Conservation (phyloP, 2,329 filamentous ascomycete genomes). For the Triangularia setosa region DNA sequence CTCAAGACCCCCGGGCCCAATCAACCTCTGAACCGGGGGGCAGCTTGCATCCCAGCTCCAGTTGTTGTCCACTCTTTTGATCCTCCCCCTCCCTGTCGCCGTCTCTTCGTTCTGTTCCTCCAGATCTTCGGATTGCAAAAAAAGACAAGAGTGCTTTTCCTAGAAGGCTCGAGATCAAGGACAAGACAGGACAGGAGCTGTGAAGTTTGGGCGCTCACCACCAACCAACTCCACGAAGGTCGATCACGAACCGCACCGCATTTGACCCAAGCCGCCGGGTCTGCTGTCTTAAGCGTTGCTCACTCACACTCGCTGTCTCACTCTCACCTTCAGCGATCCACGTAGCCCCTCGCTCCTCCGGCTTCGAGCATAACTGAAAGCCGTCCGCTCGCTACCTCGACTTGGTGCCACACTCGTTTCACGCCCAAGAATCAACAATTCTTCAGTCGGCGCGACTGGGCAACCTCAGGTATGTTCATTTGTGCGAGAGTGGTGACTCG, state of each 20-base stretch:
- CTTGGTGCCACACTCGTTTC: conserved; percentile 1
- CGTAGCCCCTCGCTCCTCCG: background rate
- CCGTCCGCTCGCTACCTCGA: conserved; percentile 20
- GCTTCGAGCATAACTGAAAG: conserved; percentile 17
- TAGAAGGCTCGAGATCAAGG: background rate
- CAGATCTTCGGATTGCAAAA: background rate
- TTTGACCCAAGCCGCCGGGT: background rate
- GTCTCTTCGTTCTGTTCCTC: background rate
- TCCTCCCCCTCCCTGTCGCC: conserved; percentile 16
- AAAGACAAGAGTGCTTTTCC: conserved; percentile 4
- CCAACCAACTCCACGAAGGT: background rate
- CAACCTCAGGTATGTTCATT: background rate
- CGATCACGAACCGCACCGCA: background rate
- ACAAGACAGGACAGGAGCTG: background rate
- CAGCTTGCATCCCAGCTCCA: conserved; percentile 12
- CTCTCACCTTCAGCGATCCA: background rate
- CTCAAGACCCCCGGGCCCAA: conserved; percentile 15
- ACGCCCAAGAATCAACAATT: background rate
- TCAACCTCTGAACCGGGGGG: conserved; percentile 13
- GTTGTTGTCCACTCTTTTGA: conserved; percentile 17
- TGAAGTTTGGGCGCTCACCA: background rate
- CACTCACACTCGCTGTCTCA: background rate
- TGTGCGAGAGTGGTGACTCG: background rate
- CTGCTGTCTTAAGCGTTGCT: background rate
- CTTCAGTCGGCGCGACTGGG: background rate